phyloP scores from a whole-genome alignment of 495 filamentous ascomycete species.

The Aspergillus nidulans region DNA sequence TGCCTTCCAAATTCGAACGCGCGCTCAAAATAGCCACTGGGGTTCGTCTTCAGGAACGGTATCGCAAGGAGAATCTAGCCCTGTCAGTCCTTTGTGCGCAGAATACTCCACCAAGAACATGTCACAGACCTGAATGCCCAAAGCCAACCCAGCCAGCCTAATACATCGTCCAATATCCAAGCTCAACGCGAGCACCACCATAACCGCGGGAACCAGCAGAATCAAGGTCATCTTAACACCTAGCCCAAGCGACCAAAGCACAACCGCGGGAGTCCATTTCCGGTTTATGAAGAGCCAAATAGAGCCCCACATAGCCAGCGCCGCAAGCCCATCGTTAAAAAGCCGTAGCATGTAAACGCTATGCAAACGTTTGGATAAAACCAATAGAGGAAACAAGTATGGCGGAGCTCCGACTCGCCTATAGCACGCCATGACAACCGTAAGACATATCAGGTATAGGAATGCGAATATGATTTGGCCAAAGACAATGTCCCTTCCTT shows the following conservation, averaged over 20 bases:
- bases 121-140: slow-evolving; percentile 61
- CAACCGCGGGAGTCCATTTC: slow-evolving; percentile 64
- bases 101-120: background rate
- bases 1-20: slow-evolving; percentile 87
- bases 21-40: slow-evolving; percentile 65
- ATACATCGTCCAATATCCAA: slow-evolving; percentile 59
- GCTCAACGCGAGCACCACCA: slow-evolving; percentile 64
- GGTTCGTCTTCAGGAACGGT: slow-evolving; percentile 68
- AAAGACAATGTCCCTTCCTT: slow-evolving; percentile 68
- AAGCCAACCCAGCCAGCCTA: slow-evolving; percentile 63
- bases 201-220: slow-evolving; percentile 75
- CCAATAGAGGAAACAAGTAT: slow-evolving; percentile 81
- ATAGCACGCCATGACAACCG: slow-evolving; percentile 78
- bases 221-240: slow-evolving; percentile 91
- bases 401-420: slow-evolving; percentile 72
- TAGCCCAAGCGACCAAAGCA: slow-evolving; percentile 73
- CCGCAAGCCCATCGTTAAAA: slow-evolving; percentile 92
- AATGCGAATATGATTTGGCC: slow-evolving; percentile 77
- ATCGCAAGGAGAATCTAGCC: slow-evolving; percentile 58
- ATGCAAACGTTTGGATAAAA: slow-evolving; percentile 88
- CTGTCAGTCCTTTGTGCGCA: slow-evolving; percentile 4
- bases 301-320: slow-evolving; percentile 73
- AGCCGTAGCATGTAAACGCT: slow-evolving; percentile 87
- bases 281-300: slow-evolving; percentile 71
- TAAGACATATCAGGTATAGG: slow-evolving; percentile 71